phyloP scores from a whole-genome alignment of 257 asterid species.

The Solanum pennellii region DNA sequence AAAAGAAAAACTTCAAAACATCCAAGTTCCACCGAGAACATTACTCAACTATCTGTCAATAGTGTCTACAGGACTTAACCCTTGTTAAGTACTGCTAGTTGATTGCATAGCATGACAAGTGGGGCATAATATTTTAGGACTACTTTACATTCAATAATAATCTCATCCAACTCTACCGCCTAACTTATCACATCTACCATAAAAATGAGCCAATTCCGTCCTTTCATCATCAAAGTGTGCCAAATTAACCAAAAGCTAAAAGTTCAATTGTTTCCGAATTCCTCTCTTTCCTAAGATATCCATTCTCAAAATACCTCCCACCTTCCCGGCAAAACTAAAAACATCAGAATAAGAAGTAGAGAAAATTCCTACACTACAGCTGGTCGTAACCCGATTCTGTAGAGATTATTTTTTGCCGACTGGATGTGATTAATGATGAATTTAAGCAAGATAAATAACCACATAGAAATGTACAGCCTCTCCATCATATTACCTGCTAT shows the following conservation, averaged over 20 bases:
- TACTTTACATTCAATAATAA: background rate
- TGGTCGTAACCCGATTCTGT: background rate
- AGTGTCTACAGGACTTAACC: background rate
- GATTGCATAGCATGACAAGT: background rate
- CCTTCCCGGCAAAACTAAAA: background rate
- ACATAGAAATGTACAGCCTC: background rate
- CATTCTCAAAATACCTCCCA: background rate
- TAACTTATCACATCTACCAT: background rate
- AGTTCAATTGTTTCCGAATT: background rate
- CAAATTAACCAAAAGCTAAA: background rate
- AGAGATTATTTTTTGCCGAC: background rate
- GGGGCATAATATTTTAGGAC: background rate
- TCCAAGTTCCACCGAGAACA: background rate
- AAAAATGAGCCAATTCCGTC: background rate
- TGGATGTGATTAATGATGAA: background rate
- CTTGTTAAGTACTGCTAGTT: background rate
- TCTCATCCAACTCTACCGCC: background rate
- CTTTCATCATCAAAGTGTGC: background rate
- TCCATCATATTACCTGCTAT: constrained; percentile 51
- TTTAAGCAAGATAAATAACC: background rate
- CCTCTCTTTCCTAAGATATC: background rate
- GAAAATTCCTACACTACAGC: background rate
- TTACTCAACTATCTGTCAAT: background rate
- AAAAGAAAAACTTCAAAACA: background rate
- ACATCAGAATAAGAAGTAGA: background rate